These are phyloP conservation scores for Angophora floribunda DNA, from an alignment of 345 rosid genomes.

Conservation along the genomic window DNA sequence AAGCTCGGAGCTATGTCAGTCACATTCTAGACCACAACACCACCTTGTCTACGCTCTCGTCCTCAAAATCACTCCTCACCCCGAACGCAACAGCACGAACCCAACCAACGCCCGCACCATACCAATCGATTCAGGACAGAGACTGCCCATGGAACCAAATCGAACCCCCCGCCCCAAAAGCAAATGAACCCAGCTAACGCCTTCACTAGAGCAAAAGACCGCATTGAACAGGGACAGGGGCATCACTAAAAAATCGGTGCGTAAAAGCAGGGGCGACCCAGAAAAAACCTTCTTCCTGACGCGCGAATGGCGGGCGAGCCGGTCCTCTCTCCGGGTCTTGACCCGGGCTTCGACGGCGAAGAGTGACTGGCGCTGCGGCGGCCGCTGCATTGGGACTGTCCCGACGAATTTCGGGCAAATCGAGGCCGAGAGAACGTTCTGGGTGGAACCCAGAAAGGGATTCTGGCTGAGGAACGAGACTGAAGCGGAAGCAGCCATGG, in stretches of 20 bases:
- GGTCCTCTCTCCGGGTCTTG: conserved; percentile 55
- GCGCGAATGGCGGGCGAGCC: conserved; percentile 81
- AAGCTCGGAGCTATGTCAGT: not conserved
- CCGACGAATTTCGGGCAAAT: not conserved
- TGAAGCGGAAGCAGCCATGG: conserved; percentile 2
- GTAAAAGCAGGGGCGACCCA: not conserved
- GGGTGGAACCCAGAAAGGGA: conserved; percentile 6
- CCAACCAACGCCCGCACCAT: not conserved
- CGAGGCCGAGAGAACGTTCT: not conserved
- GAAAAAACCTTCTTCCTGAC: conserved; percentile 82
- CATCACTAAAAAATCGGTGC: not conserved
- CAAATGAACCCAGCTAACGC: not conserved
- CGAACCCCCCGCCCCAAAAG: not conserved
- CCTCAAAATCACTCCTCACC: not conserved
- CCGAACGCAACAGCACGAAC: not conserved
- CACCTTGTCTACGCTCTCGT: not conserved
- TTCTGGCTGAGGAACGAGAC: not conserved
- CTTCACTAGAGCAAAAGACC: not conserved
- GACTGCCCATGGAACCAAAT: not conserved
- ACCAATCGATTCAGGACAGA: not conserved
- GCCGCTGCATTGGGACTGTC: conserved; percentile 14
- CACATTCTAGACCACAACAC: not conserved
- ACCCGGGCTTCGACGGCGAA: conserved; percentile 54
- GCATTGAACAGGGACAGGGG: not conserved
- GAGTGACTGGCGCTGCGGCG: conserved; percentile 8